Evolutionary conservation across 148 eudicot genomes (phyloP).

Genomic region (Rhododendron vialii): DNA sequence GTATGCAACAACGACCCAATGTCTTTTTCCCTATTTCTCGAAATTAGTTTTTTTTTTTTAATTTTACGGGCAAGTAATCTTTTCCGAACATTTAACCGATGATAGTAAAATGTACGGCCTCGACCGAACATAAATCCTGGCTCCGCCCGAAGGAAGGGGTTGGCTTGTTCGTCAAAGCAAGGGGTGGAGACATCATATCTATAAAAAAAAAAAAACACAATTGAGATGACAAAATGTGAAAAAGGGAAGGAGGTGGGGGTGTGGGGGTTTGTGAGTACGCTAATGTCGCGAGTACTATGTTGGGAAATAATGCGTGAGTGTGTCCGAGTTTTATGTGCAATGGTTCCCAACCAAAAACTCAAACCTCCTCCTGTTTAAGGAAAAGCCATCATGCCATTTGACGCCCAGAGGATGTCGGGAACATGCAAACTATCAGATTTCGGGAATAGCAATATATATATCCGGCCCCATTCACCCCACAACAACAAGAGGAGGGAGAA

Average conservation of each 20-base stretch:
- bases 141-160: too few relatives aligned
- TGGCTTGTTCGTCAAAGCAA: neutral
- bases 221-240: constrained; percentile 1
- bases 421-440: constrained; percentile 27
- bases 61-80: too few relatives aligned
- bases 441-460: neutral
- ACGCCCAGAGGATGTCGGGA: constrained; percentile 22
- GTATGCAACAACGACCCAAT: too few relatives aligned
- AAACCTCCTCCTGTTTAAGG: constrained; percentile 18
- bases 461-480: neutral
- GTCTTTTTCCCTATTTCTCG: too few relatives aligned
- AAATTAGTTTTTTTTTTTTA: too few relatives aligned
- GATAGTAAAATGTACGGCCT: neutral
- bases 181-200: neutral
- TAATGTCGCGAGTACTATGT: constrained; percentile 6
- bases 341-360: constrained; percentile 6
- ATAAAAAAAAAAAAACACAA: neutral
- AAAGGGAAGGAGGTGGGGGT: neutral
- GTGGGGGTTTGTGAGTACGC: neutral
- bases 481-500: too few relatives aligned
- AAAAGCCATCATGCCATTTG: constrained; percentile 29
- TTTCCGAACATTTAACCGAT: too few relatives aligned
- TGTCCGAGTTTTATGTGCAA: constrained; percentile 14
- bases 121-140: neutral
- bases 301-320: constrained; percentile 11